Evolutionary conservation across 352 stramenopile genomes (phyloP).

Genomic region (Globisporangium lucens): DNA sequence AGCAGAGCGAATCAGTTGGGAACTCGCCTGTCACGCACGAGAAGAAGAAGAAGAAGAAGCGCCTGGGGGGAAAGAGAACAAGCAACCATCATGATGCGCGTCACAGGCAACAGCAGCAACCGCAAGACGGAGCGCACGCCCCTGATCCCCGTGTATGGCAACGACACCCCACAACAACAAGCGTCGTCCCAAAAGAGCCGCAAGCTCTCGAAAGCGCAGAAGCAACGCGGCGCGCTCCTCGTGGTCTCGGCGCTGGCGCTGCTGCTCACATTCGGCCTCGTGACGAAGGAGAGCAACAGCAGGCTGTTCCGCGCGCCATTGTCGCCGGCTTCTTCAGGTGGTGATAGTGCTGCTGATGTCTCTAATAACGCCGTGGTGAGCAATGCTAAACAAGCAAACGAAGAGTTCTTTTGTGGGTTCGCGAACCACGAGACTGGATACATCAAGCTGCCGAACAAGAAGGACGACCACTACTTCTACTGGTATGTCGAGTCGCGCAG

Average conservation of each 20-base stretch:
- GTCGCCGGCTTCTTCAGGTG: background rate
- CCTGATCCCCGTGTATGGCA: conserved; percentile 17
- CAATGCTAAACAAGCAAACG: background rate
- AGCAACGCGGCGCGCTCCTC: conserved; percentile 10
- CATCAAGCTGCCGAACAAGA: conserved; percentile 41
- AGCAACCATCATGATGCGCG: conserved; percentile 7
- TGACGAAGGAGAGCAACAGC: conserved; percentile 18
- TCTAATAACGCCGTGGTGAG: conserved; percentile 5
- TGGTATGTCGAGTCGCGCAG: conserved; percentile 43
- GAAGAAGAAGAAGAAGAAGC: background rate
- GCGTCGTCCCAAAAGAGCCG: background rate
- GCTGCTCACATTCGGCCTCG: conserved; percentile 17
- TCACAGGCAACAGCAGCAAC: background rate
- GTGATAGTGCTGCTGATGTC: background rate
- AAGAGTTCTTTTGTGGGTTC: conserved; percentile 17
- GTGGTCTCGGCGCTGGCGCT: conserved; percentile 11
- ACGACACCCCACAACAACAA: background rate
- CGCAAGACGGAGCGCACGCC: conserved; percentile 16
- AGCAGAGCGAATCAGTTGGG: conserved; percentile 2
- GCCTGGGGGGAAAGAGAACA: background rate
- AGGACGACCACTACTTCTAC: conserved; percentile 55
- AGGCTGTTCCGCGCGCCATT: background rate
- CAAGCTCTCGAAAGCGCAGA: conserved; percentile 1
- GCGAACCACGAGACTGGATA: conserved; percentile 28
- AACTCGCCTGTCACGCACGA: background rate